Evolutionary conservation across 1,284 basidiomycete species (phyloP).

Genomic region (Puccinia sorghi): DNA sequence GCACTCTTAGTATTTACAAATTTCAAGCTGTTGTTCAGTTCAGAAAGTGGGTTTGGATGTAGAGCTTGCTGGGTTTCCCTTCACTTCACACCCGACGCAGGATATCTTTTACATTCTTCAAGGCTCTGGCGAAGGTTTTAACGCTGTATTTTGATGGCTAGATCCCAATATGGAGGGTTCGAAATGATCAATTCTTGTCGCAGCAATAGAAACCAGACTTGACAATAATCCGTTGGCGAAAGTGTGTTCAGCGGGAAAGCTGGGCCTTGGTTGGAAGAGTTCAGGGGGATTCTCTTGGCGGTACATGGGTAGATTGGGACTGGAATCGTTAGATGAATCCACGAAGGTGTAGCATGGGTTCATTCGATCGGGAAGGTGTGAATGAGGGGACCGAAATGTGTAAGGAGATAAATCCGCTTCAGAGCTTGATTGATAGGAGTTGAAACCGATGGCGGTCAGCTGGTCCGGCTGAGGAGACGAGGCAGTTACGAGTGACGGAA

Average conservation of each 20-base stretch:
- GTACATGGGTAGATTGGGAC: neutral
- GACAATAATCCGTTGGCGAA: conserved; percentile 7
- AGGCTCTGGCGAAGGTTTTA: neutral
- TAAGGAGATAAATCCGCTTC: conserved; percentile 2
- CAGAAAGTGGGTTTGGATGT: neutral
- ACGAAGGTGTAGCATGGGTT: conserved; percentile 28
- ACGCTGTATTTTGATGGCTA: neutral
- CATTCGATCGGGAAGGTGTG: conserved; percentile 4
- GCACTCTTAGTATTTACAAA: neutral
- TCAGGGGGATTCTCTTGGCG: conserved; percentile 1
- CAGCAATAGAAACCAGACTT: conserved; percentile 4
- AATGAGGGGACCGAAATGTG: conserved; percentile 5
- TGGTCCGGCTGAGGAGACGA: conserved; percentile 3
- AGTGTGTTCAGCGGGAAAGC: neutral
- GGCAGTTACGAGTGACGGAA: conserved; percentile 11
- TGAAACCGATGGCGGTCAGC: neutral
- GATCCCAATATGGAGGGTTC: neutral
- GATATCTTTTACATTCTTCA: neutral
- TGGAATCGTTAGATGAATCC: conserved; percentile 1
- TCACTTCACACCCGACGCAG: neutral
- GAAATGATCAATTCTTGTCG: conserved; percentile 17
- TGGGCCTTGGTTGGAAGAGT: conserved; percentile 11
- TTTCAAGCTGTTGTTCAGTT: neutral
- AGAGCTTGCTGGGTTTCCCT: neutral
- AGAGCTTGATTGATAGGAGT: neutral